These are phyloP conservation scores for Aspergillus sp. DNA, from an alignment of 2,329 filamentous ascomycete genomes.

Conservation along the genomic window DNA sequence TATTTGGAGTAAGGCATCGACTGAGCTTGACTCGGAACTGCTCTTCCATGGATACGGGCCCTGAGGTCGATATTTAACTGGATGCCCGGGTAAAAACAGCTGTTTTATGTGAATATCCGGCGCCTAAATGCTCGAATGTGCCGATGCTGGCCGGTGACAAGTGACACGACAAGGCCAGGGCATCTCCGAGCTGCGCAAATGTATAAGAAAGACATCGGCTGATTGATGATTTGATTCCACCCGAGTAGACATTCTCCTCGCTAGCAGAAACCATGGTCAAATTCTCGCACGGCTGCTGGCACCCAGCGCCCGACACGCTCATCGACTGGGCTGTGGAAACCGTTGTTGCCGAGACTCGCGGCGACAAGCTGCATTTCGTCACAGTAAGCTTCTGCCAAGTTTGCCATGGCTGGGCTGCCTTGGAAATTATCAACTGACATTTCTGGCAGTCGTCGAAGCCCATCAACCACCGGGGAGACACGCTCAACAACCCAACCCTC, in stretches of 20 bases:
- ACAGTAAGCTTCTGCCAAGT: constrained; percentile 3
- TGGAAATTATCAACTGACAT: not conserved
- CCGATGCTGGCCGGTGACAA: too few relatives aligned
- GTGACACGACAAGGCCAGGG: too few relatives aligned
- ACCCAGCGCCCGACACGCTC: constrained; percentile 16
- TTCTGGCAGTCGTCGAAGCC: constrained; percentile 8
- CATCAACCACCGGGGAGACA: constrained; percentile 16
- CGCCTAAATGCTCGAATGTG: not conserved
- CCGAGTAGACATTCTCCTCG: not conserved
- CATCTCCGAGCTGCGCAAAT: not conserved
- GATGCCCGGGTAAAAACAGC: not conserved
- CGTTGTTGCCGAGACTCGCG: constrained; percentile 13
- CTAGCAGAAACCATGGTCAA: constrained; percentile 9
- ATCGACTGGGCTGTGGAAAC: constrained; percentile 17
- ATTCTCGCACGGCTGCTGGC: constrained; percentile 17
- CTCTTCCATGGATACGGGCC: not conserved
- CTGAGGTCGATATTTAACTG: not conserved
- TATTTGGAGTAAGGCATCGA: not conserved
- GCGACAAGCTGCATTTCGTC: constrained; percentile 13
- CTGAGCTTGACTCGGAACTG: not conserved
- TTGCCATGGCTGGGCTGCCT: not conserved
- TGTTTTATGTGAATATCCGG: not conserved
- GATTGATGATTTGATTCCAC: not conserved
- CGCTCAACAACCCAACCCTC: constrained; percentile 16
- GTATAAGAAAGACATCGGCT: constrained; percentile 6